Percentiles rank a stretch among this genome's conserved stretches.
phyloP scores from a whole-genome alignment of 495 filamentous ascomycete species.

The Penicillium robsamsonii region DNA sequence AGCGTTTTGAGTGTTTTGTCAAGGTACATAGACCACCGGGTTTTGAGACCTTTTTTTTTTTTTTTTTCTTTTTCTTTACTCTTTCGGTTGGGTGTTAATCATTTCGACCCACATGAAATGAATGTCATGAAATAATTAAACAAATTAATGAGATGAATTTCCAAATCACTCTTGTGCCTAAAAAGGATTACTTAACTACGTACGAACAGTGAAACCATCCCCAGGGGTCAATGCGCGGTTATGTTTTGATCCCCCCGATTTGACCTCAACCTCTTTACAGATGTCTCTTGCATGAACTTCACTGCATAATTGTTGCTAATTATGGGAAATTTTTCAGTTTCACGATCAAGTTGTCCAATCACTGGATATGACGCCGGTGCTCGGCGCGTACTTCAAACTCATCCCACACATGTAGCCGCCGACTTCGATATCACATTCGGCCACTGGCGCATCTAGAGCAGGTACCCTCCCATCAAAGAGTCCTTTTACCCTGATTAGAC shows the following conservation, averaged over 20 bases:
- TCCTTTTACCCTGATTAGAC: conserved; percentile 6
- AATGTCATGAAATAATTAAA: conserved; percentile 28
- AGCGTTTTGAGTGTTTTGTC: conserved; percentile 28
- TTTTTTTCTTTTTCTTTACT: conserved; percentile 5
- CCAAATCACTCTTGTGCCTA: background rate
- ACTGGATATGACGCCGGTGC: conserved; percentile 18
- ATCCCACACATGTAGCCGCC: conserved; percentile 28
- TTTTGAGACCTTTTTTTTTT: conserved; percentile 21
- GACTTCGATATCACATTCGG: conserved; percentile 24
- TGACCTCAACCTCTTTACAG: conserved; percentile 5
- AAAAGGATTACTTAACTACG: background rate
- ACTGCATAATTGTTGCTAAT: conserved; percentile 22
- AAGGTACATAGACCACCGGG: conserved; percentile 29
- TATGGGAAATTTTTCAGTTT: conserved; percentile 23
- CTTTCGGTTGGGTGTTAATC: conserved; percentile 12
- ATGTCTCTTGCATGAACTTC: conserved; percentile 9
- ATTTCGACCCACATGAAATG: conserved; percentile 19
- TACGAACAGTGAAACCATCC: background rate
- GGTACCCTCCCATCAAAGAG: conserved; percentile 1
- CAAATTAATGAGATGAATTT: conserved; percentile 7
- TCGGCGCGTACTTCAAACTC: conserved; percentile 31
- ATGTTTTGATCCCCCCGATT: background rate
- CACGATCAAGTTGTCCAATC: conserved; percentile 3
- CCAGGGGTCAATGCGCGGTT: conserved; percentile 10
- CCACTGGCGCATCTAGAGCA: conserved; percentile 8